Conservation (phyloP, 2,329 filamentous ascomycete genomes). For the Zalaria sp. region DNA sequence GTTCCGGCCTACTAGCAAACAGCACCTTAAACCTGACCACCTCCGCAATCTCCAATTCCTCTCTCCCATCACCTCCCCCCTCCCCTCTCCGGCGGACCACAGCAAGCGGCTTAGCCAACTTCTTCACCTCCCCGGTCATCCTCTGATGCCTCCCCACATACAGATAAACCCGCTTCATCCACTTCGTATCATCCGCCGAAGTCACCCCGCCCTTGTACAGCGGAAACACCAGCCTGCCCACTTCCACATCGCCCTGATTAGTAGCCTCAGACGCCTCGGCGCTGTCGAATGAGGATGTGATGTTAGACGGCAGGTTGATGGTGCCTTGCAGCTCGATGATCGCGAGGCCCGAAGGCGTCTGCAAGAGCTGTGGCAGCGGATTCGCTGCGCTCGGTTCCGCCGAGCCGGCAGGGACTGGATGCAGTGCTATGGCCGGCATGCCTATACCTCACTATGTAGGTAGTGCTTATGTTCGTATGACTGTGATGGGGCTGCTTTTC, state of each 20-base stretch:
- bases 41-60: conserved; percentile 69
- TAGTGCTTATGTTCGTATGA: no score
- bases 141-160: conserved; percentile 83
- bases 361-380: conserved; percentile 67
- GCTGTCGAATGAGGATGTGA: conserved; percentile 15
- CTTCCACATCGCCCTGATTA: conserved; percentile 25
- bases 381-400: conserved; percentile 19
- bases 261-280: conserved; percentile 5
- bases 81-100: conserved; percentile 49
- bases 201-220: conserved; percentile 46
- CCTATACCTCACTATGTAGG: no score
- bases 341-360: conserved; percentile 79
- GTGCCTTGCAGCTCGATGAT: conserved; percentile 86
- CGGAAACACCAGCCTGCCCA: conserved; percentile 69
- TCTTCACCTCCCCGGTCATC: conserved; percentile 81
- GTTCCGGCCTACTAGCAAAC: conserved; percentile 75
- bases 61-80: conserved; percentile 19
- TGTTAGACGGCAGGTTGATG: conserved; percentile 54
- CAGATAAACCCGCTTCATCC: conserved; percentile 84
- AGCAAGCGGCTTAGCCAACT: conserved; percentile 62
- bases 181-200: conserved; percentile 42
- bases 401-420: background rate
- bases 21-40: conserved; percentile 77
- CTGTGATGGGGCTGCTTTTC: no score
- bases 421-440: conserved; percentile 1